Percentiles rank a stretch among this genome's conserved stretches.
Conservation (phyloP, 169 alveolate species). For the Eimeria acervulina region DNA sequence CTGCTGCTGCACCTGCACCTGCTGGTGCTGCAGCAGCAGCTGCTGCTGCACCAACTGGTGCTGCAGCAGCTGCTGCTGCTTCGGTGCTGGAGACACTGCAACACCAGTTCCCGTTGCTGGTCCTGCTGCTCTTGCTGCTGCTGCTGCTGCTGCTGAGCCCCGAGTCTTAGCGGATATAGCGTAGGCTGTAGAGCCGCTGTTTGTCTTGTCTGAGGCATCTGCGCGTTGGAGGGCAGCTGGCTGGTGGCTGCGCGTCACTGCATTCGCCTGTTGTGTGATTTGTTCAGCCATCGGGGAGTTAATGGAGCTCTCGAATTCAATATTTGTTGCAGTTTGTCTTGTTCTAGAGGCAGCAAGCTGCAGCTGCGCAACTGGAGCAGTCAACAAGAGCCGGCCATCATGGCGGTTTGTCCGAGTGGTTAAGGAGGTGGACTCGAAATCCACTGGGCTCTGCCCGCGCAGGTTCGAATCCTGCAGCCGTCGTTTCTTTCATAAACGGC, state of each 20-base stretch:
- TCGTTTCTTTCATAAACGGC: background rate
- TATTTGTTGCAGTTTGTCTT: background rate
- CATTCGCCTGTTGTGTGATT: background rate
- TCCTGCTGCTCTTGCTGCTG: background rate
- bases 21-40: background rate
- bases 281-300: slow-evolving; percentile 36
- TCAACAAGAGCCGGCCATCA: slow-evolving; percentile 4
- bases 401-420: slow-evolving; percentile 56
- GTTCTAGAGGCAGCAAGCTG: background rate
- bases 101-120: background rate
- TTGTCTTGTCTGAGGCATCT: background rate
- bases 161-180: background rate
- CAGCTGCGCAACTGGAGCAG: background rate
- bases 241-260: slow-evolving; percentile 22
- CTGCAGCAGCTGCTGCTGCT: slow-evolving; percentile 34
- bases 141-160: background rate
- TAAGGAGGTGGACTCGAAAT: slow-evolving; percentile 85
- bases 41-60: background rate
- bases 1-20: background rate
- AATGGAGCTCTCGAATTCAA: background rate
- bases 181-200: background rate
- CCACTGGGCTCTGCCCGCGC: slow-evolving; percentile 98
- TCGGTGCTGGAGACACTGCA: background rate
- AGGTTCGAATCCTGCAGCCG: slow-evolving; percentile 98
- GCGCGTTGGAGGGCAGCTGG: background rate